A percentile compares a stretch with the other conserved stretches of the same genome.
Conservation (phyloP, 441 rosid species). For the Pelargonium cotyledonis region DNA sequence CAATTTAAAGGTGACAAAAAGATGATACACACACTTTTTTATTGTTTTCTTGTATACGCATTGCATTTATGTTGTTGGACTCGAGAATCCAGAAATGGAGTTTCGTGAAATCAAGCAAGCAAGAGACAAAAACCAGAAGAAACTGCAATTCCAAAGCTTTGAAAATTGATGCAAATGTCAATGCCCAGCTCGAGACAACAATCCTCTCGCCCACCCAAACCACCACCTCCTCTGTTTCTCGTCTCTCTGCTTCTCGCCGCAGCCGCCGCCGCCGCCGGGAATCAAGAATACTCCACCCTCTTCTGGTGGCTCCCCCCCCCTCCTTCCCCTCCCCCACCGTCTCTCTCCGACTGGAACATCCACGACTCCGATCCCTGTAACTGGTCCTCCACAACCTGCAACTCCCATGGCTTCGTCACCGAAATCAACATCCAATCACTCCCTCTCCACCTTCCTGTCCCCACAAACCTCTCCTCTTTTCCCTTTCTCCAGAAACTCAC, state of each 20-base stretch:
- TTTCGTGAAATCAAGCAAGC: background rate
- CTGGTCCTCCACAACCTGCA: slow-evolving; percentile 74
- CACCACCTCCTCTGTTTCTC: slow-evolving; percentile 22
- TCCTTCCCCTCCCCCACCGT: slow-evolving; percentile 7
- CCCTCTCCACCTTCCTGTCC: slow-evolving; percentile 47
- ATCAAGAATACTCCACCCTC: slow-evolving; percentile 55
- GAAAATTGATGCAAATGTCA: slow-evolving; percentile 84
- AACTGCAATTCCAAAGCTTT: slow-evolving; percentile 37
- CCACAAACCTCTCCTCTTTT: slow-evolving; percentile 49
- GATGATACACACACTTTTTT: too few species aligned
- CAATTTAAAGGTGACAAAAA: too few species aligned
- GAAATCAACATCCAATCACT: slow-evolving; percentile 54
- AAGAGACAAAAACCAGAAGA: slow-evolving; percentile 38
- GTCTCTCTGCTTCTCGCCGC: slow-evolving; percentile 16
- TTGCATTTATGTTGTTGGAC: too few species aligned
- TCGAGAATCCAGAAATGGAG: too few species aligned
- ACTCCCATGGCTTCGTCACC: slow-evolving; percentile 55
- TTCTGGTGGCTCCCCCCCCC: slow-evolving; percentile 79
- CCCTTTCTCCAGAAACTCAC: slow-evolving; percentile 45
- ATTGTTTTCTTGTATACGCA: too few species aligned
- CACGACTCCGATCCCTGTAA: slow-evolving; percentile 60
- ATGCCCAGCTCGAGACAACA: slow-evolving; percentile 49
- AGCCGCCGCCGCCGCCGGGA: slow-evolving; percentile 34
- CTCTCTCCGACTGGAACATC: slow-evolving; percentile 57
- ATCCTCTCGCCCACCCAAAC: too few species aligned